phyloP scores from a whole-genome alignment of 805 yeast genomes.

The Hanseniaspora osmophila region DNA sequence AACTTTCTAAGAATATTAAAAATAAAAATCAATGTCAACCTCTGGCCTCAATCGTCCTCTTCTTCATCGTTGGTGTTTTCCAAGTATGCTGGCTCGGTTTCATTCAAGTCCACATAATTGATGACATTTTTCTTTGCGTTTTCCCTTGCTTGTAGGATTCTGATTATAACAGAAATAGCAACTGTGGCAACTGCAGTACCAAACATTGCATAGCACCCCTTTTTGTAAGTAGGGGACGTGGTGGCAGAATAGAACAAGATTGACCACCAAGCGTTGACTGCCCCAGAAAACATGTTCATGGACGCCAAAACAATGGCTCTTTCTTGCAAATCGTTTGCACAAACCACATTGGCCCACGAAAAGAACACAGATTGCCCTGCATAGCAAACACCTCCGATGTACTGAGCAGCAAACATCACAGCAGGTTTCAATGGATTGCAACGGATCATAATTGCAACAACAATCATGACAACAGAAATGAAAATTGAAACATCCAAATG shows the following conservation, averaged over 20 bases:
- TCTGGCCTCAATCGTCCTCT: too few relatives aligned
- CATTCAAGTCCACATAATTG: constrained; percentile 9
- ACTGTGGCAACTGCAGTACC: constrained; percentile 34
- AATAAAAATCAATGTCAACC: too few relatives aligned
- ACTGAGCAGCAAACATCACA: constrained; percentile 40
- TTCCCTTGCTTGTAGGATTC: constrained; percentile 31
- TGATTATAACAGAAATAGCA: constrained; percentile 27
- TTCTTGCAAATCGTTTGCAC: constrained; percentile 45
- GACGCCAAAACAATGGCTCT: constrained; percentile 52
- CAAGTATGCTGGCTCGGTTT: too few relatives aligned
- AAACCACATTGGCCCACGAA: constrained; percentile 50
- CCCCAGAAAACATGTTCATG: constrained; percentile 51
- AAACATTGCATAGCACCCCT: constrained; percentile 45
- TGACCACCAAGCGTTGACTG: constrained; percentile 55
- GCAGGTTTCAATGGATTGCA: constrained; percentile 26
- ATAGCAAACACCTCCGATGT: constrained; percentile 37
- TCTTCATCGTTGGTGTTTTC: too few relatives aligned
- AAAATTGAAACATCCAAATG: constrained; percentile 40
- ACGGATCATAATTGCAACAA: constrained; percentile 34
- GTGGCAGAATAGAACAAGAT: constrained; percentile 38
- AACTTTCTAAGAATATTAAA: too few relatives aligned
- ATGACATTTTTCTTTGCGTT: constrained; percentile 10
- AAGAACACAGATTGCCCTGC: constrained; percentile 50
- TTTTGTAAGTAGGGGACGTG: constrained; percentile 35
- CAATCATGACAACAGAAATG: constrained; percentile 29